Base-by-base conservation (phyloP, 2,329 filamentous ascomycete species). In the Hysterium pulicare region DNA sequence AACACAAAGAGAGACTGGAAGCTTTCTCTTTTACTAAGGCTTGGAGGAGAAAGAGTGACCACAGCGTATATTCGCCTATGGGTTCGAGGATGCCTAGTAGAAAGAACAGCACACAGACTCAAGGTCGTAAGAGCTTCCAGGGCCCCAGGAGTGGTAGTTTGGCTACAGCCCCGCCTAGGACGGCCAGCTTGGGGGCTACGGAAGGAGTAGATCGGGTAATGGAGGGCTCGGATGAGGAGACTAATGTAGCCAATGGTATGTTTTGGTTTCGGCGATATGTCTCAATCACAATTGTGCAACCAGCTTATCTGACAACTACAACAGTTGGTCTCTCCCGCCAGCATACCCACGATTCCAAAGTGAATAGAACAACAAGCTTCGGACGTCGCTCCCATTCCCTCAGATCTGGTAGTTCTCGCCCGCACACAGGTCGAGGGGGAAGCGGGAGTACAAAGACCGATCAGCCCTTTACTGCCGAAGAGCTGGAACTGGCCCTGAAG, bases 1-100 rank as follows among this genome's bases (percentile, higher is more conserved):
- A 73, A 51, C 73, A 76, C 67, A 74, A 73, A 55, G 71, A 71
- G 50, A 64, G 67, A 35, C 64, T 76, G 28, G 73, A 75, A 50
- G 54, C 70, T 11, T 76, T 74, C 59, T 67, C 49, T 44, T 75
- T 72, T 53, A 60, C 61, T 17, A 69, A 68, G 15, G 70, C 72
- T 17, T 75, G 72, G 72, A 64, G 71, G 20, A 59, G 69, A 41
- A 67, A 64, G 50, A 72, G 69, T 50, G 65, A 67, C 39, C 61
- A 68, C 38, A 72, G 68, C 46, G 55, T 68, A 42, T 74, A 75
- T 57, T 69, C 64, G 38, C 73, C 73, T 26, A 74, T 75, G 72
- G 72, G 72, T 30, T 73, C 68, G 38, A 58, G 72, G 31, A 58
- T 71, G 42, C 71, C 71, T 7, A 72, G 69, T 44, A 62, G 66